phyloP scores from a whole-genome alignment of 2,329 filamentous ascomycete species.

The Colletotrichum ledebouriae region DNA sequence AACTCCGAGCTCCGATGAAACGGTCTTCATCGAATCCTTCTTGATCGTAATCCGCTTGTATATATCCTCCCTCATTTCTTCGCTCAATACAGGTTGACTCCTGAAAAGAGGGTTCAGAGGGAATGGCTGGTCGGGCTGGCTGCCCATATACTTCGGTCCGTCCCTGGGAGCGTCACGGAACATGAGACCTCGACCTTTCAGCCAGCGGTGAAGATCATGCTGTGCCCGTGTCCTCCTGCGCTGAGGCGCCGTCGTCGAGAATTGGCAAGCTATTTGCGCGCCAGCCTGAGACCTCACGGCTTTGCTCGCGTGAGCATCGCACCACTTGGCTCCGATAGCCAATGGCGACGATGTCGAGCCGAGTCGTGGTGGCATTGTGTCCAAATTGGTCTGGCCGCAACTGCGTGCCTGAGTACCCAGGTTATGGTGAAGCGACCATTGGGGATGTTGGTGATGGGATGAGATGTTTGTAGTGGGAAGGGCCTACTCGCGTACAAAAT shows the following conservation, averaged over 20 bases:
- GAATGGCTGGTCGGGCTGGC: constrained; percentile 70
- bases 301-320: constrained; percentile 20
- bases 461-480: background rate
- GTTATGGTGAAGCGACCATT: constrained; percentile 33
- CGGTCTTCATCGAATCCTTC: constrained; percentile 78
- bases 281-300: constrained; percentile 23
- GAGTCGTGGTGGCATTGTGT: constrained; percentile 32
- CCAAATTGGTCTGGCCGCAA: constrained; percentile 27
- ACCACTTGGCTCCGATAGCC: constrained; percentile 32
- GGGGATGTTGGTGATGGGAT: background rate
- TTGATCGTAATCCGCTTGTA: constrained; percentile 76
- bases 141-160: constrained; percentile 55
- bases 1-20: constrained; percentile 82
- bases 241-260: constrained; percentile 56
- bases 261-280: constrained; percentile 45
- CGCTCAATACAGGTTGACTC: constrained; percentile 80
- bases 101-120: constrained; percentile 79
- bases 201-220: constrained; percentile 56
- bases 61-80: constrained; percentile 79
- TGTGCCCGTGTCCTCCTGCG: constrained; percentile 55
- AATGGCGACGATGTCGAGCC: constrained; percentile 38
- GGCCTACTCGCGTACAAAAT: background rate
- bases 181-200: constrained; percentile 40
- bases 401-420: constrained; percentile 25
- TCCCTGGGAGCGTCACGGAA: constrained; percentile 40